These are phyloP conservation scores for Cadophora luteo-olivacea DNA, from an alignment of 2,329 filamentous ascomycete genomes.

Conservation along the genomic window DNA sequence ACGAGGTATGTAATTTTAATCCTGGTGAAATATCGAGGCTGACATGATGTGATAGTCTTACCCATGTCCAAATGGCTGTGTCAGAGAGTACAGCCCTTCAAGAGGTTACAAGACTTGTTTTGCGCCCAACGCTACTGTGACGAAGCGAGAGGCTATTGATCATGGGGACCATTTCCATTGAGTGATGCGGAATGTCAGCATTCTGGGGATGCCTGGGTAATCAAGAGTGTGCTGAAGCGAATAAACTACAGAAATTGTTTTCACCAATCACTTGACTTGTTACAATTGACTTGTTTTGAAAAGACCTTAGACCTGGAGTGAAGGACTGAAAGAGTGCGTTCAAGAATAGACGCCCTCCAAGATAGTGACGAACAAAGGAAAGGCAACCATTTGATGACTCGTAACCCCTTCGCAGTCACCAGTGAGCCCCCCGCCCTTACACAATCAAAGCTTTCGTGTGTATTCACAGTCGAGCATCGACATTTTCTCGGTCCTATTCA, in stretches of 20 bases:
- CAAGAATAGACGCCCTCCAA: no score
- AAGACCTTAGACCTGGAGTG: no score
- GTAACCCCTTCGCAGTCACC: no score
- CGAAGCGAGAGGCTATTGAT: conserved; percentile 17
- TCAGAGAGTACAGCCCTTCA: conserved; percentile 21
- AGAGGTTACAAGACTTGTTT: conserved; percentile 26
- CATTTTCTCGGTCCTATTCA: no score
- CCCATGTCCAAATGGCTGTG: conserved; percentile 27
- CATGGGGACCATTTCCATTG: conserved; percentile 6
- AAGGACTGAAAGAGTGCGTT: no score
- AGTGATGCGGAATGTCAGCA: not conserved
- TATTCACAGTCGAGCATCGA: no score
- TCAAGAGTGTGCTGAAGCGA: not conserved
- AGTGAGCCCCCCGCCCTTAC: no score
- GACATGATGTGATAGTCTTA: conserved; percentile 17
- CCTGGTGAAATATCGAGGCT: not conserved
- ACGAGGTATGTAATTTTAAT: conserved; percentile 33
- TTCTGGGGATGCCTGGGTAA: not conserved
- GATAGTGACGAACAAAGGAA: no score
- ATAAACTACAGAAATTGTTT: not conserved
- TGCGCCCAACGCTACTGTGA: conserved; percentile 19
- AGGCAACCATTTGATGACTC: no score
- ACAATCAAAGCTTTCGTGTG: no score
- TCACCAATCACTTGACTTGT: not conserved
- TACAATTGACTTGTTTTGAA: no score